phyloP scores from a whole-genome alignment of 1,139 yeast genomes.

The Geotrichum cucujoidarum region DNA sequence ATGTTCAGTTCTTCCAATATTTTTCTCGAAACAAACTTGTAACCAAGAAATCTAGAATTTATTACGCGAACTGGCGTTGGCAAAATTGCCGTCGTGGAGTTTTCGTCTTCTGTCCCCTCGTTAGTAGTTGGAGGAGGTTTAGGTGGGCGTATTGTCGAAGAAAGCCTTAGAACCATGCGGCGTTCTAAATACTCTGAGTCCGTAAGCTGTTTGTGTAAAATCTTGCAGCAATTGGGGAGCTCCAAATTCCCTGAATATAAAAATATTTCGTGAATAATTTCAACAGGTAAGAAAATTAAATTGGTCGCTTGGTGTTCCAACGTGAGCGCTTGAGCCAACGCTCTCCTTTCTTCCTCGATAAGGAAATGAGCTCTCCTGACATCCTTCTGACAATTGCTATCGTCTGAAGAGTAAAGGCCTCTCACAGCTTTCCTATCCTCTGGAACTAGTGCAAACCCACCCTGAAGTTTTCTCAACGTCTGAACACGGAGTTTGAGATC shows the following conservation, averaged over 20 bases:
- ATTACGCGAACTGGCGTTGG: conserved; percentile 10
- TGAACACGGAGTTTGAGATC: neutral
- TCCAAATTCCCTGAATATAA: conserved; percentile 14
- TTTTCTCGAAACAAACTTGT: conserved; percentile 13
- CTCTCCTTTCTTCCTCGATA: neutral
- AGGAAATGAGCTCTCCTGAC: too few species aligned
- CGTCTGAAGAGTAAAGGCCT: too few species aligned
- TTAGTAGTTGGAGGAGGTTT: neutral
- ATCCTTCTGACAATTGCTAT: too few species aligned
- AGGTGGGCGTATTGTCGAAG: neutral
- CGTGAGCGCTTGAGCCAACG: neutral
- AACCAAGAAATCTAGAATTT: conserved; percentile 8
- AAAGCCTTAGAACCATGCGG: conserved; percentile 10
- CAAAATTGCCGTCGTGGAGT: neutral
- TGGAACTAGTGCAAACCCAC: too few species aligned
- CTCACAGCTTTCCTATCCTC: too few species aligned
- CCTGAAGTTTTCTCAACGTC: neutral
- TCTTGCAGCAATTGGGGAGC: conserved; percentile 7
- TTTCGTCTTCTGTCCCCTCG: neutral
- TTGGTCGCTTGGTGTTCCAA: neutral
- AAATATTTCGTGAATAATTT: conserved; percentile 13
- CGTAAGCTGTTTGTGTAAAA: conserved; percentile 2
- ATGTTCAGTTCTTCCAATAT: conserved; percentile 10
- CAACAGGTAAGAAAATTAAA: conserved; percentile 6
- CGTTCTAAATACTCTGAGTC: conserved; percentile 7